Percentiles rank a stretch among this genome's conserved stretches.
Evolutionary conservation across 768 basidiomycete genomes (phyloP).

Genomic region (Trametes elegans): DNA sequence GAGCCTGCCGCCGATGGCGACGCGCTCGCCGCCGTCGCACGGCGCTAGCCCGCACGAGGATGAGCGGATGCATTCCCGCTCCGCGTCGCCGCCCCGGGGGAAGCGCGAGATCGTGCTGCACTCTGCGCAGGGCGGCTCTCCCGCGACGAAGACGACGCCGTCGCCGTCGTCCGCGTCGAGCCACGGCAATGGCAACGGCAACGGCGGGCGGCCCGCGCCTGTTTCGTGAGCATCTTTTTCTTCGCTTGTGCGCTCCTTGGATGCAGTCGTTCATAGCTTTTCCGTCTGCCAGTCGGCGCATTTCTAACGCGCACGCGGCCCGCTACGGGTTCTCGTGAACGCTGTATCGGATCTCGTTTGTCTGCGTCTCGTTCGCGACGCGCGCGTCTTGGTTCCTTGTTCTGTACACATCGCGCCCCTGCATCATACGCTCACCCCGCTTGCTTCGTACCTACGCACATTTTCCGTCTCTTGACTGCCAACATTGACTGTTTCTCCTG

Average conservation of each 20-base stretch:
- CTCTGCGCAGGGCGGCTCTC: conserved; percentile 37
- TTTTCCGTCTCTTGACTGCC: too few species aligned
- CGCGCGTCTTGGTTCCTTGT: not conserved
- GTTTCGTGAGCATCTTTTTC: conserved; percentile 16
- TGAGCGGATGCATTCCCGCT: conserved; percentile 54
- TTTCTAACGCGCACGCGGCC: conserved; percentile 3
- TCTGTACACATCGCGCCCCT: too few species aligned
- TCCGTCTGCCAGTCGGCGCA: conserved; percentile 9
- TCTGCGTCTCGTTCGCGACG: not conserved
- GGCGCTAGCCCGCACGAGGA: conserved; percentile 43
- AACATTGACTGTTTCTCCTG: not conserved
- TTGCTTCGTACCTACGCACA: not conserved
- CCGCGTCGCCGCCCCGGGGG: conserved; percentile 39
- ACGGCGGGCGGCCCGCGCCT: not conserved
- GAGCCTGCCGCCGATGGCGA: conserved; percentile 68
- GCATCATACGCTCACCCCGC: not conserved
- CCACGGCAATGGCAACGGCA: conserved; percentile 34
- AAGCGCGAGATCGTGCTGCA: conserved; percentile 55
- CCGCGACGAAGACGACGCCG: conserved; percentile 50
- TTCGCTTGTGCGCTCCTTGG: not conserved
- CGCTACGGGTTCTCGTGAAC: not conserved
- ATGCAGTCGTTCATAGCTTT: conserved; percentile 7
- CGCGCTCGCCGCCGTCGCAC: conserved; percentile 57
- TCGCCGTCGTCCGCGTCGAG: conserved; percentile 47
- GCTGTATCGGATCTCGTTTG: not conserved